Base-by-base conservation (phyloP, 108 stramenopile genomes). In the Cyclotella choctawhatcheeana region DNA sequence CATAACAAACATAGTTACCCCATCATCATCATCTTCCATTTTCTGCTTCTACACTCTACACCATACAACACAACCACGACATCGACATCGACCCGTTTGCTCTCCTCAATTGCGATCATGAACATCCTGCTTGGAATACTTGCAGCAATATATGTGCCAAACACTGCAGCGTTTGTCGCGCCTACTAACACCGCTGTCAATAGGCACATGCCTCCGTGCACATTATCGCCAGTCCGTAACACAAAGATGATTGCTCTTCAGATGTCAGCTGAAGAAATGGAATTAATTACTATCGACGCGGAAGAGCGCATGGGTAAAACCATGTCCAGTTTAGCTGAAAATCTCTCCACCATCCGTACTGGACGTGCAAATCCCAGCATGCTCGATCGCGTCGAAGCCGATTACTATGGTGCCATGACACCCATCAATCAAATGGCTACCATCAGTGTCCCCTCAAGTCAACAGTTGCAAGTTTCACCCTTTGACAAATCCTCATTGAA, bases 341-440 rank as follows among this genome's bases (percentile, higher is more conserved):
- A 89, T 67, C 82, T 98, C 50, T 31, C 68, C 17, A 89, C 96
- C 20, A 64, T 98, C 27, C 93, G 98, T 27, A 97, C 98, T 3
- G 98, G 98, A 27, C 84, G 97, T 27, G 97, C 97, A 4, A 86
- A 79, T 52, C 84, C 97, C 5, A 61, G 69, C 40, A 93, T 98
- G 58, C 83, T 98, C 37, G 96, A 97, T 70, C 91, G 96, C 12
- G 94, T 98, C 56, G 84, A 86, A 45, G 91, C 89, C 31, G 90
- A 94, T 18, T 97, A 97, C 62, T 98, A 97, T 70, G 97, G 95
- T 30, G 89, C 84, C 43, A 83, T 79, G 62, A 97, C 97, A 1
- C 97, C 97, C 6, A 78, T 98, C 31, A 96, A 84, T 67, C 94
- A 95, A 74, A 86, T 98, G 78, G 96, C 97, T 16, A 81, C 93